These are phyloP conservation scores for Candida pseudoviswanathii DNA, from an alignment of 1,139 yeast species.

Conservation along the genomic window DNA sequence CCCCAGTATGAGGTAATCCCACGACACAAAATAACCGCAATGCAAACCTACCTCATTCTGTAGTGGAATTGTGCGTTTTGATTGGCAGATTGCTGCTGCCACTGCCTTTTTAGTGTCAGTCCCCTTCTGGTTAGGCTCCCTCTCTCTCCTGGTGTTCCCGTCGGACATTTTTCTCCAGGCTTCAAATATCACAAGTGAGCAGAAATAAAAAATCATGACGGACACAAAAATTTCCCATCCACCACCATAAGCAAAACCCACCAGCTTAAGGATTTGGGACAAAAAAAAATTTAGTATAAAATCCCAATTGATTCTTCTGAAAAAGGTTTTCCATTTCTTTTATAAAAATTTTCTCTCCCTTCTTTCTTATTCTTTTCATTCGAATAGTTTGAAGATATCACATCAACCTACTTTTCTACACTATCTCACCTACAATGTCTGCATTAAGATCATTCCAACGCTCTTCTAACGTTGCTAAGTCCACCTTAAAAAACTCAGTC, in stretches of 20 bases:
- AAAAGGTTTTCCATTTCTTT: not conserved
- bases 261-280: not conserved
- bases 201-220: conserved; percentile 1
- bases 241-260: not conserved
- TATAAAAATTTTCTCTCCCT: conserved; percentile 1
- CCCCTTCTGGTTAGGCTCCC: no score
- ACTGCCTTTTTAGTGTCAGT: no score
- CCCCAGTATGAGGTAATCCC: not conserved
- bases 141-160: not conserved
- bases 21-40: not conserved
- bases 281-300: conserved; percentile 6
- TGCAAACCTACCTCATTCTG: no score
- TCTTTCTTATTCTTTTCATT: conserved; percentile 5
- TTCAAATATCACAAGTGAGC: not conserved
- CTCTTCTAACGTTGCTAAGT: conserved; percentile 32
- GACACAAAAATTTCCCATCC: not conserved
- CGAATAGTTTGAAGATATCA: not conserved
- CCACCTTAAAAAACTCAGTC: conserved; percentile 33
- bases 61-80: not conserved
- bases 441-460: conserved; percentile 45
- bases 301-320: conserved; percentile 7
- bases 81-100: not conserved
- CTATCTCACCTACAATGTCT: conserved; percentile 28
- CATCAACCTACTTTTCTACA: not conserved
- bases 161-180: conserved; percentile 4